Conservation (phyloP, 2,329 filamentous ascomycete genomes). For the Septoria linicola region DNA sequence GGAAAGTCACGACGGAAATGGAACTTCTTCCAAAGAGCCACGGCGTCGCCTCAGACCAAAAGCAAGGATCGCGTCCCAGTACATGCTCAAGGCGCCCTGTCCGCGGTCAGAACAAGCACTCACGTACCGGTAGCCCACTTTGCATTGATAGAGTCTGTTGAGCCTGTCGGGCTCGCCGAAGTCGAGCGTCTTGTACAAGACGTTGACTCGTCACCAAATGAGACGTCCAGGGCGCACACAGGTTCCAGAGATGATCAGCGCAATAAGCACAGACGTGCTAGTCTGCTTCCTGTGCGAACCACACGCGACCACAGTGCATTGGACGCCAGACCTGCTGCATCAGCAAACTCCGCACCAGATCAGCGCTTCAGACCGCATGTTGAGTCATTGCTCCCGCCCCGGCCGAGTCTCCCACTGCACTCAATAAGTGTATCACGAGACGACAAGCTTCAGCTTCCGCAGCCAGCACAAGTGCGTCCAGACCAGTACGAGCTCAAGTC, state of each 20-base stretch:
- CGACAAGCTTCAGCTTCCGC: background rate
- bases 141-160: slow-evolving; percentile 54
- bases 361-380: no score
- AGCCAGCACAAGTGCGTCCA: background rate
- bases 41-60: slow-evolving; percentile 42
- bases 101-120: slow-evolving; percentile 12
- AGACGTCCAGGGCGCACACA: slow-evolving; percentile 8
- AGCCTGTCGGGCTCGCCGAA: slow-evolving; percentile 46
- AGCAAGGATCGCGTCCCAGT: slow-evolving; percentile 25
- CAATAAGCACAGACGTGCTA: background rate
- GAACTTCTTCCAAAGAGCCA: slow-evolving; percentile 60
- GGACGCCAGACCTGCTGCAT: no score
- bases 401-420: background rate
- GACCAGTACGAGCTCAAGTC: background rate
- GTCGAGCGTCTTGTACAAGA: slow-evolving; percentile 50
- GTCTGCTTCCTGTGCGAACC: background rate
- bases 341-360: no score
- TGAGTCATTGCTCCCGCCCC: background rate
- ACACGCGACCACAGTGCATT: no score
- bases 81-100: slow-evolving; percentile 11
- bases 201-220: slow-evolving; percentile 27
- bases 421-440: background rate
- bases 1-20: slow-evolving; percentile 49
- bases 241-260: background rate
- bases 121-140: slow-evolving; percentile 51